These are phyloP conservation scores for Fusarium sp. DNA, from an alignment of 2,329 filamentous ascomycete species.

Conservation along the genomic window DNA sequence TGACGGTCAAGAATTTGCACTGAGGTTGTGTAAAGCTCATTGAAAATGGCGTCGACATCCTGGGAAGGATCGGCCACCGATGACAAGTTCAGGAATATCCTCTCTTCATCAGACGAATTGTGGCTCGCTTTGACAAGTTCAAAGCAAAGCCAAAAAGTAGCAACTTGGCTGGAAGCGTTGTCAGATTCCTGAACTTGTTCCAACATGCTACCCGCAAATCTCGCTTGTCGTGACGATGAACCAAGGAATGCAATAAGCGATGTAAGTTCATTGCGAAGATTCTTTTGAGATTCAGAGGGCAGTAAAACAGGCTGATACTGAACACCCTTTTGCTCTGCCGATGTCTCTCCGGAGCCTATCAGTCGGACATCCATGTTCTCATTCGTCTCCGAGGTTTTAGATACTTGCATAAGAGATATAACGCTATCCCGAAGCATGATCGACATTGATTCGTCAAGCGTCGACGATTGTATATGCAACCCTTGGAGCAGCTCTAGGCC, in stretches of 20 bases:
- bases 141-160: conserved; percentile 85
- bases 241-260: conserved; percentile 70
- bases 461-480: conserved; percentile 73
- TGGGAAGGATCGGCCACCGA: conserved; percentile 55
- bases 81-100: conserved; percentile 74
- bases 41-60: conserved; percentile 62
- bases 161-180: conserved; percentile 70
- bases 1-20: conserved; percentile 71
- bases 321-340: conserved; percentile 23
- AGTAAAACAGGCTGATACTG: conserved; percentile 73
- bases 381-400: conserved; percentile 29
- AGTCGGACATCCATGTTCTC: conserved; percentile 48
- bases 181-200: conserved; percentile 69
- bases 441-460: conserved; percentile 76
- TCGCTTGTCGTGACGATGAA: conserved; percentile 69
- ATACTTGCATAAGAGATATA: conserved; percentile 53
- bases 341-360: conserved; percentile 41
- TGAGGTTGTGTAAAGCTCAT: conserved; percentile 79
- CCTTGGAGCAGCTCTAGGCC: conserved; percentile 75
- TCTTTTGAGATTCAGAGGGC: conserved; percentile 73
- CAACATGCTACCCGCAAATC: conserved; percentile 74
- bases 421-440: conserved; percentile 82
- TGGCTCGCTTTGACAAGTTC: conserved; percentile 74
- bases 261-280: conserved; percentile 69
- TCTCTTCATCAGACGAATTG: conserved; percentile 65